These are phyloP conservation scores for Halenospora varia DNA, from an alignment of 495 filamentous ascomycete species.

Conservation along the genomic window DNA sequence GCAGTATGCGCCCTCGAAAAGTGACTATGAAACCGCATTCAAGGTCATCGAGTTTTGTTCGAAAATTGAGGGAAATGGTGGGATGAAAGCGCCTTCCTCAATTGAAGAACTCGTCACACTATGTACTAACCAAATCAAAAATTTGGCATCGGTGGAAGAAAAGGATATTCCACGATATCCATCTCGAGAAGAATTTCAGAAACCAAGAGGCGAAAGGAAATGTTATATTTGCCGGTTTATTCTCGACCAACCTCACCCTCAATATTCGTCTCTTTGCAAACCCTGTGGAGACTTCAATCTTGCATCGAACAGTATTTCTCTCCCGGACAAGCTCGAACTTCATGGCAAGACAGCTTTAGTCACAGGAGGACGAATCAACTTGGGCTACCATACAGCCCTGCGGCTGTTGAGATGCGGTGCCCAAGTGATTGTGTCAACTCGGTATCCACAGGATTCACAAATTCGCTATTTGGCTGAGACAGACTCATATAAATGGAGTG, in stretches of 20 bases:
- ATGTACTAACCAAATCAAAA: conserved; percentile 15
- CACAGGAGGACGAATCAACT: conserved; percentile 43
- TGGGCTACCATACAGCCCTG: conserved; percentile 41
- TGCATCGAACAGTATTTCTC: conserved; percentile 27
- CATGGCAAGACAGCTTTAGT: conserved; percentile 35
- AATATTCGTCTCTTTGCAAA: conserved; percentile 36
- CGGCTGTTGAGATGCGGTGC: conserved; percentile 43
- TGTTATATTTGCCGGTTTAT: conserved; percentile 42
- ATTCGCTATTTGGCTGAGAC: conserved; percentile 32
- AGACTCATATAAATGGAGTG: conserved; percentile 32
- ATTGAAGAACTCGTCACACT: conserved; percentile 23
- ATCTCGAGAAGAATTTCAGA: background rate
- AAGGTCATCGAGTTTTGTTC: conserved; percentile 29
- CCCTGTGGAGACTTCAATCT: conserved; percentile 40
- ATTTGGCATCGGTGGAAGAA: background rate
- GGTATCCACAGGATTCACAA: conserved; percentile 42
- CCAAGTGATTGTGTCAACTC: conserved; percentile 42
- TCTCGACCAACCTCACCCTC: conserved; percentile 25
- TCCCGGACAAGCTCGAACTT: conserved; percentile 32
- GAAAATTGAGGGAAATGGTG: conserved; percentile 5
- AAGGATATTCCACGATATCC: background rate
- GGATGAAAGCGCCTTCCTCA: conserved; percentile 18
- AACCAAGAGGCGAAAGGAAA: conserved; percentile 7
- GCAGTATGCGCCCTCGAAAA: conserved; percentile 17
- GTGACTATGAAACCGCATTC: conserved; percentile 27